These are phyloP conservation scores for Rhizopus arrhizus DNA, from an alignment of 371 early-diverging fungal species.

Conservation along the genomic window DNA sequence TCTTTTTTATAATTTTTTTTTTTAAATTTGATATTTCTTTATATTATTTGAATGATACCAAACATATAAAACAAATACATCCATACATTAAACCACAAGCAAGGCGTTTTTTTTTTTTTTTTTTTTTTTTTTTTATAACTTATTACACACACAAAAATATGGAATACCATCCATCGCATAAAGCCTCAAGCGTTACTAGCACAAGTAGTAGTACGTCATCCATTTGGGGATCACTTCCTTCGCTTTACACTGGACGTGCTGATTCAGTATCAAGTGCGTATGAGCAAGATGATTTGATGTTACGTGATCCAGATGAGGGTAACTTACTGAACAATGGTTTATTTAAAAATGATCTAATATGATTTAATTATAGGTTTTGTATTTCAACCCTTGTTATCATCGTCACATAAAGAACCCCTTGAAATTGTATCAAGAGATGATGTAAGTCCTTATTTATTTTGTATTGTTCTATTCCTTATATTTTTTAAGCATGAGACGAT, in stretches of 20 bases:
- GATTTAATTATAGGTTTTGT: conserved; percentile 1
- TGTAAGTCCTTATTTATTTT: too few species aligned
- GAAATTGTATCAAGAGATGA: neutral
- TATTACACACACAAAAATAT: conserved; percentile 18
- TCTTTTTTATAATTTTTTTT: too few species aligned
- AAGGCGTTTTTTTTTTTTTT: conserved; percentile 8
- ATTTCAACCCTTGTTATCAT: neutral
- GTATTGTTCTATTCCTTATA: too few species aligned
- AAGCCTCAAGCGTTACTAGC: conserved; percentile 35
- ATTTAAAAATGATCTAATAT: too few species aligned
- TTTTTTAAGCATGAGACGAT: neutral
- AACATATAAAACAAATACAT: conserved; percentile 15
- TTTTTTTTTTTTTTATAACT: conserved; percentile 14
- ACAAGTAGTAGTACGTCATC: conserved; percentile 20
- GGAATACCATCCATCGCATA: conserved; percentile 35
- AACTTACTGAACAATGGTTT: neutral
- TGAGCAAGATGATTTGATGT: conserved; percentile 22
- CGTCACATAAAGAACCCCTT: neutral
- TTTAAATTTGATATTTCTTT: too few species aligned
- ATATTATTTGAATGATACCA: conserved; percentile 18
- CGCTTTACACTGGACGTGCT: conserved; percentile 30
- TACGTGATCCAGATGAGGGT: conserved; percentile 26
- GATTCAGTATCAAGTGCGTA: conserved; percentile 24
- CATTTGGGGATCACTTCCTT: conserved; percentile 30
- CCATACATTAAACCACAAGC: neutral